Conservation (phyloP, 805 yeast genomes). For the Vanderwaltozyma polyspora region DNA sequence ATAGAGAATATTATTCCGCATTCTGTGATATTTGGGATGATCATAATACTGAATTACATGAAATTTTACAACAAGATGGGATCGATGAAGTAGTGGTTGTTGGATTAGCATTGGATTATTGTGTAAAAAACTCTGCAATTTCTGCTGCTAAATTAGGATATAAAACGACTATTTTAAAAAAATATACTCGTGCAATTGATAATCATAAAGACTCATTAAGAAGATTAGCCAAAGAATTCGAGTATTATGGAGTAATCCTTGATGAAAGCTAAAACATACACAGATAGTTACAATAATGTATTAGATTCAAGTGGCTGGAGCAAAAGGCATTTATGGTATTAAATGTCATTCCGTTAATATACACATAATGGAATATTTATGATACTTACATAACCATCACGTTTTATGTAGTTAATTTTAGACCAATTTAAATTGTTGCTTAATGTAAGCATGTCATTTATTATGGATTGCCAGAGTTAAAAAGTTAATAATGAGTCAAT, state of each 20-base stretch:
- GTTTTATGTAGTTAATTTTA: too few relatives aligned
- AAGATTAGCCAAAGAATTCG: slow-evolving; percentile 12
- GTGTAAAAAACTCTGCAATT: slow-evolving; percentile 68
- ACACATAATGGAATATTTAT: too few relatives aligned
- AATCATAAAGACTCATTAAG: slow-evolving; percentile 28
- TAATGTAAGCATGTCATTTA: too few relatives aligned
- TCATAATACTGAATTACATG: slow-evolving; percentile 55
- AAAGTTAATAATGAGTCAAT: too few relatives aligned
- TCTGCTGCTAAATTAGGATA: slow-evolving; percentile 58
- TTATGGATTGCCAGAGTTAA: too few relatives aligned
- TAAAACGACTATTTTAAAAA: slow-evolving; percentile 47
- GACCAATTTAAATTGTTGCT: too few relatives aligned
- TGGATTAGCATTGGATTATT: slow-evolving; percentile 80
- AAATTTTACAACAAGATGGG: slow-evolving; percentile 32
- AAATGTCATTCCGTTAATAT: too few relatives aligned
- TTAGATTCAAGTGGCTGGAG: too few relatives aligned
- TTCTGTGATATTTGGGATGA: slow-evolving; percentile 70
- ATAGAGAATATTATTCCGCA: slow-evolving; percentile 81
- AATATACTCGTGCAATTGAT: slow-evolving; percentile 46
- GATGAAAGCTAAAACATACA: too few relatives aligned
- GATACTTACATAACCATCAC: too few relatives aligned
- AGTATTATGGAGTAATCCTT: slow-evolving; percentile 9
- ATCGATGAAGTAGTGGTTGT: slow-evolving; percentile 58
- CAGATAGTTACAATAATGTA: too few relatives aligned
- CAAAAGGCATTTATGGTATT: too few relatives aligned